Evolutionary conservation across 1,139 yeast species (phyloP), one percentile per base, ranked within the genome.

Genomic region (Protomyces lactucae-debilis): DNA sequence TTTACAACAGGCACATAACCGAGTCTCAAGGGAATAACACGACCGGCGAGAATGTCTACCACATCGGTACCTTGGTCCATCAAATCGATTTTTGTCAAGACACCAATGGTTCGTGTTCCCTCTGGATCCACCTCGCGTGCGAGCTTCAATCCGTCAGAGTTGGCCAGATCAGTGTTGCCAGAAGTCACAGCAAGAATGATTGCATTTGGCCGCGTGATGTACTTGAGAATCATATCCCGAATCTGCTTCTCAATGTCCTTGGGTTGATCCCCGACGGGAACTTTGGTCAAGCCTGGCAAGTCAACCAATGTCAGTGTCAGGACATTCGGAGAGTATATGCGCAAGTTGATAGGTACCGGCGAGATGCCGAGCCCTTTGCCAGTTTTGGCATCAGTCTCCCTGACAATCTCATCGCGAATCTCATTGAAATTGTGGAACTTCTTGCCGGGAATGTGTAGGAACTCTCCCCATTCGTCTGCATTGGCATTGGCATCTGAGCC

Each of bases 21-120:
- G 68, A 90, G 89, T 76, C 97, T 83, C 72, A 93, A 82, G 10
- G 99, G 98, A 73, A 93, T 93, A 65, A 93, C 93, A 74, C 97
- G 83, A 67, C 99, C 98, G 6, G 97, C 96, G 73, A 93, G 81
- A 72, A 93, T 93, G 75, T 93, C 99, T 74, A 91, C 87, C 55
- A 93, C 99, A 77, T 93, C 99, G n/a, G 99, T 93, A 69, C 99
- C 99, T 75, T 90, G 86, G 75, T 93, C 99, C 99, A 93, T 93
- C 72, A 93, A 82, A 76, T 93, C 99, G 61, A 93, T 96, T 76
- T 93, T 93, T 45, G 99, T 93, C 72, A 93, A 82, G 63, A 93
- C 99, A 78, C 99, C 99, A 72, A 93, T 90, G 43, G 99, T 93
- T 78, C 99, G 84, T 21, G 70, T 68, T 61, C 99, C 99, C 76